Conservation (phyloP, 1,284 basidiomycete genomes). For the Moesziomyces globuligerus region DNA sequence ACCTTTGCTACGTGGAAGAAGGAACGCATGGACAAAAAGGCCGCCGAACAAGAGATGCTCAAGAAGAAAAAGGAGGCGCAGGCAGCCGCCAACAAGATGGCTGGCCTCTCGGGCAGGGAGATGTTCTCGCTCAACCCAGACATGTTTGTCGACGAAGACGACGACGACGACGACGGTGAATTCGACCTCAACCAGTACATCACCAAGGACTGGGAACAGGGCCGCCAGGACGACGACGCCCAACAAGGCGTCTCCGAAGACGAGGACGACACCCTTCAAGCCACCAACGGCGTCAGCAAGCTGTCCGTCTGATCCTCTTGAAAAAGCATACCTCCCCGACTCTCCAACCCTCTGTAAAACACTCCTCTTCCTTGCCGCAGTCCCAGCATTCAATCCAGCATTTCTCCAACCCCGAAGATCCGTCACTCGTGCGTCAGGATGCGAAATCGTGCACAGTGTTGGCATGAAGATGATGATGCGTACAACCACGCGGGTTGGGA, state of each 20-base stretch:
- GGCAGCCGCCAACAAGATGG: slow-evolving; percentile 86
- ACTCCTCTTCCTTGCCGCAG: too few species aligned
- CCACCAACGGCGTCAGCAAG: slow-evolving; percentile 17
- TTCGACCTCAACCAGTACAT: slow-evolving; percentile 62
- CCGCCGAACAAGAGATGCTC: slow-evolving; percentile 87
- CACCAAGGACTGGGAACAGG: slow-evolving; percentile 60
- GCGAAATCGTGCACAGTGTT: too few species aligned
- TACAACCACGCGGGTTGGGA: too few species aligned
- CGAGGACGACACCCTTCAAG: slow-evolving; percentile 22
- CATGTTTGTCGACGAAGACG: slow-evolving; percentile 80
- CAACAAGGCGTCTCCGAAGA: slow-evolving; percentile 21
- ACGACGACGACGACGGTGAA: slow-evolving; percentile 68
- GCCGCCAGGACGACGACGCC: slow-evolving; percentile 52
- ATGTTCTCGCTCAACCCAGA: slow-evolving; percentile 92
- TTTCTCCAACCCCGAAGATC: too few species aligned
- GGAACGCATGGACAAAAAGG: slow-evolving; percentile 70
- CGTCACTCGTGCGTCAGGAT: too few species aligned
- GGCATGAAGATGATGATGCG: too few species aligned
- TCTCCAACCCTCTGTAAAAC: too few species aligned
- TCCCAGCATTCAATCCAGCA: too few species aligned
- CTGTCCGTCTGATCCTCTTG: slow-evolving; percentile 11
- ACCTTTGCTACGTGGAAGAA: slow-evolving; percentile 94
- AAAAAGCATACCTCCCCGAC: too few species aligned
- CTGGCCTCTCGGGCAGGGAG: slow-evolving; percentile 94
- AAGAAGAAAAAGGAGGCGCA: slow-evolving; percentile 87